Evolutionary conservation across 768 basidiomycete species (phyloP).

Genomic region (Coprinellus aureogranulatus): DNA sequence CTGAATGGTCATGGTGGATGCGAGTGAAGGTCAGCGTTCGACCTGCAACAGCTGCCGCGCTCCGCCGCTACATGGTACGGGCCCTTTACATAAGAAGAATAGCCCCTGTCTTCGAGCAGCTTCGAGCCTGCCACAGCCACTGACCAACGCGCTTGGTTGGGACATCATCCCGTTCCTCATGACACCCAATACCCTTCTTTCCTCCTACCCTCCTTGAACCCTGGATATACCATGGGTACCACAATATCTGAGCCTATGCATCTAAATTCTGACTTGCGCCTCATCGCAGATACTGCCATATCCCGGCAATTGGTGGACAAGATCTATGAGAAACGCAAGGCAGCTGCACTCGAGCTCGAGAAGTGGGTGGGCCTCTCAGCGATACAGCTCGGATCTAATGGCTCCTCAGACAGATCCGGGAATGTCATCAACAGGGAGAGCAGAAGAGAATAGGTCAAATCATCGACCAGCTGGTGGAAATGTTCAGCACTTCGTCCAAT

Average conservation of each 20-base stretch:
- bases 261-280: too few relatives aligned
- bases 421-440: constrained; percentile 81
- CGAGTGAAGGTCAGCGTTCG: too few relatives aligned
- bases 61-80: too few relatives aligned
- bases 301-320: constrained; percentile 85
- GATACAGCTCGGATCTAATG: not conserved
- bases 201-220: not conserved
- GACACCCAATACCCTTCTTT: not conserved
- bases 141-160: not conserved
- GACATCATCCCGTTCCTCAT: not conserved
- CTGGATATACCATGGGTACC: constrained; percentile 4
- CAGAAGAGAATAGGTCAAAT: constrained; percentile 79
- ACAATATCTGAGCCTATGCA: too few relatives aligned
- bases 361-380: constrained; percentile 51
- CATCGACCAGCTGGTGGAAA: constrained; percentile 90
- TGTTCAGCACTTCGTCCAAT: constrained; percentile 83
- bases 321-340: constrained; percentile 95
- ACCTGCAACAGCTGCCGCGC: too few relatives aligned
- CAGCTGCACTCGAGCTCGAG: constrained; percentile 92
- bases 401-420: constrained; percentile 69
- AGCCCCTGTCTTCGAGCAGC: not conserved
- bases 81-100: not conserved
- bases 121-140: not conserved
- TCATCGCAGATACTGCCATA: constrained; percentile 59
- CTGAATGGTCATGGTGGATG: constrained; percentile 2